phyloP scores from a whole-genome alignment of 2,329 filamentous ascomycete genomes.

The Claviceps capensis region DNA sequence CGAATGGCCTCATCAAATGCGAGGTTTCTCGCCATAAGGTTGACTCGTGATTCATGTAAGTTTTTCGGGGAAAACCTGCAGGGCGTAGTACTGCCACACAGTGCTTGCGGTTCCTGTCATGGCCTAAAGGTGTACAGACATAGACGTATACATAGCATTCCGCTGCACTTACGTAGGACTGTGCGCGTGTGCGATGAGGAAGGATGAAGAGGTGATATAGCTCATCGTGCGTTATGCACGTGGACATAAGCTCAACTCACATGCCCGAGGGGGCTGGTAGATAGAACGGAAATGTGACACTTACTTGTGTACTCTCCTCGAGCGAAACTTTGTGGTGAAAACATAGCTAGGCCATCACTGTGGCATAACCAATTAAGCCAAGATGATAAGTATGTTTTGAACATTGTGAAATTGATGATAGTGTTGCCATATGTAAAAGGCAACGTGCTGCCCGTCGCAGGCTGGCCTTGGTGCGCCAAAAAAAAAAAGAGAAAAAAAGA shows the following conservation, averaged over 20 bases:
- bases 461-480: neutral
- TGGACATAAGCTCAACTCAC: too few relatives aligned
- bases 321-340: neutral
- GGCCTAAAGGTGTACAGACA: neutral
- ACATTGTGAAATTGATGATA: neutral
- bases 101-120: neutral
- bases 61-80: neutral
- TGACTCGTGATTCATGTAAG: neutral
- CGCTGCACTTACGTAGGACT: neutral
- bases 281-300: too few relatives aligned
- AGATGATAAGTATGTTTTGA: too few relatives aligned
- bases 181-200: neutral
- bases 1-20: conserved; percentile 92
- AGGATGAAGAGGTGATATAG: neutral
- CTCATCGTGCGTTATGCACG: neutral
- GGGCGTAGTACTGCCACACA: neutral
- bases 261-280: too few relatives aligned
- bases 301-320: neutral
- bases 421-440: neutral
- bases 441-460: neutral
- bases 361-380: neutral
- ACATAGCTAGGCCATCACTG: neutral
- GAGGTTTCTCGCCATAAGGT: conserved; percentile 52
- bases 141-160: neutral
- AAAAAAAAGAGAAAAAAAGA: neutral